These are phyloP conservation scores for Akanthomyces dipterigenus DNA, from an alignment of 2,329 filamentous ascomycete species.

Conservation along the genomic window DNA sequence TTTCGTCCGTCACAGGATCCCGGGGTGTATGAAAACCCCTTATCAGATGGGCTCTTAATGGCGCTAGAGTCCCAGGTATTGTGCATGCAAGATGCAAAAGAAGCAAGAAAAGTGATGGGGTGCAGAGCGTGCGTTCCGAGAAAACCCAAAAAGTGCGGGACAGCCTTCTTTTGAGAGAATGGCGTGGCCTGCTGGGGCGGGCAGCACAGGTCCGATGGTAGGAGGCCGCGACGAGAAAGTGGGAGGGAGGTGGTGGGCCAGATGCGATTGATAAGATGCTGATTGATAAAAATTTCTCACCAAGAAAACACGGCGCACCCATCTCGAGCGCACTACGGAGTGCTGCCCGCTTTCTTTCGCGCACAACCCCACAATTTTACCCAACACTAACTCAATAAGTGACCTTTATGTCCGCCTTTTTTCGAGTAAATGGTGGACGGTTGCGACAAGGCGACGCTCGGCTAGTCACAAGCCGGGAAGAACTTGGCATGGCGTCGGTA, in stretches of 20 bases:
- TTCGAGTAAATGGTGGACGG: neutral
- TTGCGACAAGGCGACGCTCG: neutral
- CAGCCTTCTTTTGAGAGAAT: slow-evolving; percentile 8
- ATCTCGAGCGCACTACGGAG: neutral
- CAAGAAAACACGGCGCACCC: neutral
- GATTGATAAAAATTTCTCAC: slow-evolving; percentile 13
- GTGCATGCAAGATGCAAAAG: neutral
- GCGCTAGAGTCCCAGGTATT: neutral
- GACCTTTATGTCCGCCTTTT: neutral
- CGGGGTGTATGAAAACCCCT: neutral
- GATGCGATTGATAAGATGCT: slow-evolving; percentile 38
- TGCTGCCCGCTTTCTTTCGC: neutral
- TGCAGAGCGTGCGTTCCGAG: slow-evolving; percentile 6
- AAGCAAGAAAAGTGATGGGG: neutral
- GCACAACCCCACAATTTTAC: slow-evolving; percentile 4
- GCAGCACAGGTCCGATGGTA: slow-evolving; percentile 11
- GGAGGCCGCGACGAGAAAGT: slow-evolving; percentile 4
- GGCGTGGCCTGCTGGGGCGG: neutral
- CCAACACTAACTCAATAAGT: slow-evolving; percentile 1
- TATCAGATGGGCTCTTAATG: neutral
- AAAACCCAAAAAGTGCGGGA: slow-evolving; percentile 9
- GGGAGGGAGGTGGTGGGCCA: slow-evolving; percentile 21
- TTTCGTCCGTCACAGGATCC: neutral
- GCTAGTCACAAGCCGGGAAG: neutral
- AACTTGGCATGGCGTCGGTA: neutral